Base-by-base conservation (phyloP, 176 grass and related monocot genomes). In the Poa annua region DNA sequence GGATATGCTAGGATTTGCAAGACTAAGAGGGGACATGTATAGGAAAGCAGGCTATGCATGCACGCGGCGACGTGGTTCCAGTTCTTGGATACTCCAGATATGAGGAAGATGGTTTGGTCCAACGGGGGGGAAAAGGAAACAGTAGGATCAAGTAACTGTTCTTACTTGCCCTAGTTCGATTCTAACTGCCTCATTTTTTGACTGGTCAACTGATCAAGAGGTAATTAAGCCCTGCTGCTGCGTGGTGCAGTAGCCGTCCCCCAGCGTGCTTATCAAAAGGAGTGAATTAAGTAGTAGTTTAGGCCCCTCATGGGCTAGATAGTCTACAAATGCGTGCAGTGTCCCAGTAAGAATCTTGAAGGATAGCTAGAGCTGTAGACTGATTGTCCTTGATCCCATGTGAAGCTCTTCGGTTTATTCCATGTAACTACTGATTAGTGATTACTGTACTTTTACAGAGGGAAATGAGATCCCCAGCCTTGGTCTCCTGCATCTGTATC, bases 311-410 rank as follows among this genome's bases (percentile, higher is more conserved):
- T 79, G 85, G 60, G 64, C 80, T 86, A 75, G 41, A 76, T 70
- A 38, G 85, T 87, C 85, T 87, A 87, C 85, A 90, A 84, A 87
- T 87, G 85, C 52, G 88, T 84, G 88, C 88, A 71, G 75, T 80
- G 74, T 55, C 49, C 85, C 88, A 75, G 76, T 84, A 69, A 87
- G 85, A 90, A 90, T 87, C 88, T 90, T 84, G 41, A 90, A 75
- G 62, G 21, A 44, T 73, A 57, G 83, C 83, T 86, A 78, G 73
- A 57, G 35, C 54, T 61, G 39, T 55, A 61, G 35, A 51, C 47
- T 89, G 49, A 60, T 79, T 86, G 84, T 90, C 84, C 88, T 86
- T 86, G 79, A 90, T 89, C 88, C 80, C 88, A 90, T 90, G 88
- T 84, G 88, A 76, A 87, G 61, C 75, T 80, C 49, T 68, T 83